Evolutionary conservation across 2,329 filamentous ascomycete genomes (phyloP), one percentile per base, ranked within the genome.

Genomic region (Claviceps spartinae): DNA sequence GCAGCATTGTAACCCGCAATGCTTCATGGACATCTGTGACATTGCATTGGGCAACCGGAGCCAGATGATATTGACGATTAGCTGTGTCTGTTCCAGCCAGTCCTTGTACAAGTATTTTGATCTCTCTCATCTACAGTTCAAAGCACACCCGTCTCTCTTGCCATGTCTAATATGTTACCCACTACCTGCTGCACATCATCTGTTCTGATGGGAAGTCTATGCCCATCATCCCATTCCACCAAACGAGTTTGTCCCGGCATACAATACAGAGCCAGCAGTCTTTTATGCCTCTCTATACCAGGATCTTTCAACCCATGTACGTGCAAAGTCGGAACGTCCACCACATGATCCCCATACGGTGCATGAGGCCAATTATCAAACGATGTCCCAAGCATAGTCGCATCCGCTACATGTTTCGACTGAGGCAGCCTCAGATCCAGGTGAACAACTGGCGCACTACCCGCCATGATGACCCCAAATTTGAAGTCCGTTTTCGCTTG

Each of bases 151-250:
- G 55, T 52, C 42, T 49, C 34, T 45, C 44, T 49, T 3, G 62
- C 62, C 37, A 68, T 46, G 18, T 59, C 57, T 30, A 64, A 36
- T 2, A 68, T 65, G 14, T 57, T 49, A 0, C 47, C 50, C 18
- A 57, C 54, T 3, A 69, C 58, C 18, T 55, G 54, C n/a, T 77
- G 71, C 3, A 89, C 83, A 64, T 89, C 85, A 34, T 65, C 68
- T 22, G 68, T 71, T 70, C 85, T 86, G 54, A 90, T 74, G 2
- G 85, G 83, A 48, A 91, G 71, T 5, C 86, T 69, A 63, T 91
- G 86, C 1, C 73, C 75, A 0, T 84, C 86, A 53, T 86, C 76
- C 86, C 86, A 90, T 63, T 88, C 82, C 1, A 90, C 64, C 46
- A 88, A 55, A 41, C 66, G 72, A 5, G 75, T 69, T 2, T 69